These are phyloP conservation scores for Chaetomium globosum DNA, from an alignment of 2,329 filamentous ascomycete species.

Conservation along the genomic window DNA sequence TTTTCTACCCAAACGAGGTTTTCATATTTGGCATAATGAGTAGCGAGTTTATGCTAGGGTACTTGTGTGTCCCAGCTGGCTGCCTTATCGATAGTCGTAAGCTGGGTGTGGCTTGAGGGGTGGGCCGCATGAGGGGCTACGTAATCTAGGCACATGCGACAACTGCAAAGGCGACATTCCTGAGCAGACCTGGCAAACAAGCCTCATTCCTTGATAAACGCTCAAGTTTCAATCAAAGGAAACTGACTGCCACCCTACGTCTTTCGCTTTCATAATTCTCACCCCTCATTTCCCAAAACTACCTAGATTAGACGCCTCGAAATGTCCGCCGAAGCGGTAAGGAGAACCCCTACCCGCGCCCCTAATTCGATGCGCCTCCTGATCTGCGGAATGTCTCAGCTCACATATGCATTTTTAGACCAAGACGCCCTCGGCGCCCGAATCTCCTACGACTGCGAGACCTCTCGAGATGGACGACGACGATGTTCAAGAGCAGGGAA, in stretches of 20 bases:
- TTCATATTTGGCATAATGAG: neutral
- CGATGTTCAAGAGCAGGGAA: conserved; percentile 64
- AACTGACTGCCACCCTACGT: neutral
- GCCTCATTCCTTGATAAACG: conserved; percentile 7
- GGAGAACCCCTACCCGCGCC: conserved; percentile 2
- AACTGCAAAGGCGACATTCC: conserved; percentile 26
- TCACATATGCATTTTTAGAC: conserved; percentile 41
- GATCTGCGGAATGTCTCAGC: conserved; percentile 23
- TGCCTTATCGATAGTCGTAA: conserved; percentile 33
- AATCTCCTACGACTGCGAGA: conserved; percentile 67
- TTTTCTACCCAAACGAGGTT: neutral
- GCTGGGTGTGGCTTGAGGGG: conserved; percentile 26
- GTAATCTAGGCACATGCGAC: conserved; percentile 37
- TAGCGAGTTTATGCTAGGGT: neutral
- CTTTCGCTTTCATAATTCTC: neutral
- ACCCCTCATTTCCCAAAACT: neutral
- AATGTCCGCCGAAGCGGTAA: conserved; percentile 25
- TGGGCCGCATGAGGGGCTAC: conserved; percentile 33
- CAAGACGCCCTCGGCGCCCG: conserved; percentile 53
- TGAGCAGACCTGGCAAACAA: neutral
- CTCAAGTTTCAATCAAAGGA: neutral
- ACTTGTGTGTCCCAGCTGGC: neutral
- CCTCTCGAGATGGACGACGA: conserved; percentile 72
- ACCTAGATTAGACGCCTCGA: neutral
- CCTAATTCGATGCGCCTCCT: conserved; percentile 20